Conservation (phyloP, 1,284 basidiomycete genomes). For the Waitea zeae region DNA sequence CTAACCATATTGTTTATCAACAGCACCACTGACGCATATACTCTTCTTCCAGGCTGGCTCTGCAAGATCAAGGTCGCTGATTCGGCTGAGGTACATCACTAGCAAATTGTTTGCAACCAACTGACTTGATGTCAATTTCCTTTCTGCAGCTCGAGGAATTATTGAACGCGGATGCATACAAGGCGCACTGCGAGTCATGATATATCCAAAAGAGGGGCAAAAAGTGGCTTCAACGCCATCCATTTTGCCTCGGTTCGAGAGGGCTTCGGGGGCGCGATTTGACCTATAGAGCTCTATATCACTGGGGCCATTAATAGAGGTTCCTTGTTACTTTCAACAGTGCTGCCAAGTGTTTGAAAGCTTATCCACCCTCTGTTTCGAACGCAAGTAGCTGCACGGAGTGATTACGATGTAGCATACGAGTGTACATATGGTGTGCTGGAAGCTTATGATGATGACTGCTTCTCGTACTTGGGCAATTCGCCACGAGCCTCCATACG, state of each 20-base stretch:
- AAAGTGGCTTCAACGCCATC: too few species aligned
- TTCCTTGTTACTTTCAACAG: too few species aligned
- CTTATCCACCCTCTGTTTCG: too few species aligned
- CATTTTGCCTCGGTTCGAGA: too few species aligned
- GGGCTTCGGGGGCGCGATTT: too few species aligned
- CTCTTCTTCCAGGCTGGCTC: constrained; percentile 62
- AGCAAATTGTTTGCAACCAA: neutral
- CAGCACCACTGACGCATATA: too few species aligned
- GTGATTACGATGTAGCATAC: too few species aligned
- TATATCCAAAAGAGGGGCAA: too few species aligned
- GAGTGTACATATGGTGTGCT: constrained; percentile 1
- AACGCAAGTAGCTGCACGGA: too few species aligned
- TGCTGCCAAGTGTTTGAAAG: too few species aligned
- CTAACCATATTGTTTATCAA: constrained; percentile 1
- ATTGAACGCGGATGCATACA: constrained; percentile 68
- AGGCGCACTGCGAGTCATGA: constrained; percentile 43
- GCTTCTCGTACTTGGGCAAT: constrained; percentile 60
- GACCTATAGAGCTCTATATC: neutral
- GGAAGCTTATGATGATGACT: constrained; percentile 6
- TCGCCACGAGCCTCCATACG: constrained; percentile 84
- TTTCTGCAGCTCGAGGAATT: constrained; percentile 56
- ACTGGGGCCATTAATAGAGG: neutral
- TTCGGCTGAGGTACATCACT: constrained; percentile 43
- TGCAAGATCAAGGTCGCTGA: constrained; percentile 82
- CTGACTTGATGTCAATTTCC: neutral